Base-by-base conservation (phyloP, 2,329 filamentous ascomycete genomes). In the Lecanosticta acicola region DNA sequence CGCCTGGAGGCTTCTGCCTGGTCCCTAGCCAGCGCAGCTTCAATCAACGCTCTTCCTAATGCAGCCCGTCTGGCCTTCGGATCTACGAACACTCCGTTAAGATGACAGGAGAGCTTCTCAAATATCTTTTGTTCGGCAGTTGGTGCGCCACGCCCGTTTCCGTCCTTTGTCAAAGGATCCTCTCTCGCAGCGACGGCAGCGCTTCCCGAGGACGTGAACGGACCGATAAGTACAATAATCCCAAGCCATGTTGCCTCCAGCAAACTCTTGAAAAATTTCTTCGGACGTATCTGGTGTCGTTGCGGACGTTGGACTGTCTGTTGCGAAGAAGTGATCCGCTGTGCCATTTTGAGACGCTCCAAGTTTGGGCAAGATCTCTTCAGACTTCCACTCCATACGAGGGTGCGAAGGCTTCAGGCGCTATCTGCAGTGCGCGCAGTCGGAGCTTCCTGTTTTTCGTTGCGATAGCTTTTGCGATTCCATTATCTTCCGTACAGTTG, bases 31-130 rank as follows among this genome's bases (percentile, higher is more conserved):
- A 64, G 19, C 9, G 62, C 62, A 21, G 55, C 51, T 13, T 55
- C 46, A 10, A 66, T 49, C 19, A 68, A 48, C 10, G 39, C 49
- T 26, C 42, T 55, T 4, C 63, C 65, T 8, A 66, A 20, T 9
- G 64, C 63, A n/a, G 14, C 21, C 3, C 57, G 43, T 32, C 63
- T 49, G 8, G 54, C 56, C n/a, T 40, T 39, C 7, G 58, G 53
- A 4, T 55, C 40, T 5, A 66, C 60, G 43, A 63, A 66, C 24
- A 60, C 54, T 24, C 54, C 62, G 41, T 55, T 61, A 2, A 65
- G 51, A 32, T 60, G 54, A 50, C 58, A 59, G 24, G 24, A 29
- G 11, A 29, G 24, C 24, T 29, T 11, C 41, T 53, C 50, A 14
- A 45, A 19, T 18, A 20, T 26, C 3, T n/a, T 36, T n/a, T 13